Base-by-base conservation (phyloP, 352 stramenopile species). In the Globisporangium acanthophoron region DNA sequence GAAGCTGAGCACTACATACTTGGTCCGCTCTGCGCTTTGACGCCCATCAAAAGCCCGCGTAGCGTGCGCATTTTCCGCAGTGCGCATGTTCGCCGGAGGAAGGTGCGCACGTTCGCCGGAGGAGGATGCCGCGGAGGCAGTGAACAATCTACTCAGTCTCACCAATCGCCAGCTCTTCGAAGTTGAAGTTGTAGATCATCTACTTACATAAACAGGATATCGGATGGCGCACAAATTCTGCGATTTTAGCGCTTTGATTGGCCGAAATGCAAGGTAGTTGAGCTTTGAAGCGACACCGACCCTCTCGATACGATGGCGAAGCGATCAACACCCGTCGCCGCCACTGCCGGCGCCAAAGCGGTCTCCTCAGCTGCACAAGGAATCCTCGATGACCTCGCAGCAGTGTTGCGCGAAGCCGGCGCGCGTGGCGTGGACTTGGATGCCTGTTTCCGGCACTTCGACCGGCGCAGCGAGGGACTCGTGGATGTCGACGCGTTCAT, bases 361-460 rank as follows among this genome's bases (percentile, higher is more conserved):
- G 16, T 15, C 27, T 15, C 3, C 24, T 1, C 21, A 33, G 47
- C n/a, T 20, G 52, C 61, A 7, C 57, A 20, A 12, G 21, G 44
- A 20, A 33, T 81, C 6, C 57, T 90, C 0, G 54, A 63, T 16
- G 65, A 70, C n/a, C 73, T 89, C 12, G 20, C 48, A n/a, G 64
- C 74, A 24, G 76, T 89, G 39, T 64, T 89, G 11, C 58, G 37
- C 0, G 79, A 87, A 54, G 76, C 79, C 37, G 60, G 70, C 35
- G 62, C 51, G 18, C 79, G 79, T 13, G 79, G 76, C 24, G 73
- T 89, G 13, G 66, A 69, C 13, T 56, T 87, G 9, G 69, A 60
- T 6, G 67, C 77, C 29, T 85, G 76, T 29, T 89, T 80, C 41
- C 59, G 67, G 11, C 79, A 89, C 59, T 89, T 89, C 41, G 76